phyloP scores from a whole-genome alignment of 441 rosid genomes.

The Erodium moschatum region DNA sequence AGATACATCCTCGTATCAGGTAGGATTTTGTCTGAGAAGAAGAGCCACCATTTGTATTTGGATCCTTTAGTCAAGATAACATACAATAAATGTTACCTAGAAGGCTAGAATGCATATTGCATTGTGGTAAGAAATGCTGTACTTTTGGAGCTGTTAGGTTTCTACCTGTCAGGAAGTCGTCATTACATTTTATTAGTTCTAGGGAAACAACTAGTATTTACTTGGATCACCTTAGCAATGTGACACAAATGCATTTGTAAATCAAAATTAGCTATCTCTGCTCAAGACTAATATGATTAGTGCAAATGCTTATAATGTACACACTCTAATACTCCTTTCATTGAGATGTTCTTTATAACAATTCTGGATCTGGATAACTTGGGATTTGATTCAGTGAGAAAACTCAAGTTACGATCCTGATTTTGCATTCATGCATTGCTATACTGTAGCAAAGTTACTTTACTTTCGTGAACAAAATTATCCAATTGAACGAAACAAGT shows the following conservation, averaged over 20 bases:
- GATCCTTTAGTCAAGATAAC: neutral
- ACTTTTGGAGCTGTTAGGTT: neutral
- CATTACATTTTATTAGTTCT: neutral
- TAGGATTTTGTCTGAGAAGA: neutral
- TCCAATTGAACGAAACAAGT: no score
- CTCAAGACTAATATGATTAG: neutral
- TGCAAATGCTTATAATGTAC: neutral
- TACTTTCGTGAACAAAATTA: no score
- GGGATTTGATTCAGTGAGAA: neutral
- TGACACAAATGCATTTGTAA: neutral
- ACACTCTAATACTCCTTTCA: neutral
- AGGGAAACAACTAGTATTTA: neutral
- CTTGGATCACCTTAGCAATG: neutral
- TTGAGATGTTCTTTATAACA: neutral
- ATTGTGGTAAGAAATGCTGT: neutral
- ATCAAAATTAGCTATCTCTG: neutral
- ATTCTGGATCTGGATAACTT: neutral
- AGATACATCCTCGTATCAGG: neutral
- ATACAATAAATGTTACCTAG: neutral
- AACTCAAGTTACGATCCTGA: neutral
- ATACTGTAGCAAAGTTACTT: no score
- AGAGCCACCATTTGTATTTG: neutral
- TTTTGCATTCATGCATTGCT: no score
- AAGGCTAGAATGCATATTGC: no score
- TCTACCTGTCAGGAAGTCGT: neutral